A percentile compares a stretch with the other conserved stretches of the same genome.
Evolutionary conservation across 2,329 filamentous ascomycete species (phyloP).

Genomic region (Chlorencoelia australis): DNA sequence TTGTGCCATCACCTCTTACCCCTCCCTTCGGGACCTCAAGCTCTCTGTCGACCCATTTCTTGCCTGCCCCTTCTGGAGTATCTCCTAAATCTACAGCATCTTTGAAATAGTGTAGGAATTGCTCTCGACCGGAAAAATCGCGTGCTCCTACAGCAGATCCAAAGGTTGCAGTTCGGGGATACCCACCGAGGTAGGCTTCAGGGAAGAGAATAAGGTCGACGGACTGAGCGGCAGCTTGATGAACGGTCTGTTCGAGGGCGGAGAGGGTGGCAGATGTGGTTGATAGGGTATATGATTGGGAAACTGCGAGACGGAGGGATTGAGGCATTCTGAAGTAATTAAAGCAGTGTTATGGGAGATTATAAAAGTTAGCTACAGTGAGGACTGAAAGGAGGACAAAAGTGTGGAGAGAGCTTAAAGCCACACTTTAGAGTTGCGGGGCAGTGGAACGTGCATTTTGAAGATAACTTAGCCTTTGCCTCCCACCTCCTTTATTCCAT

Average conservation of each 20-base stretch:
- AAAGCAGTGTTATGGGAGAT: too few species aligned
- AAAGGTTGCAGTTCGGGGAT: slow-evolving; percentile 73
- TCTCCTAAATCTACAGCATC: slow-evolving; percentile 77
- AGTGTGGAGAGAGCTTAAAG: too few species aligned
- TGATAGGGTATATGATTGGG: slow-evolving; percentile 38
- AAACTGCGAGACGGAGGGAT: slow-evolving; percentile 32
- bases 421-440: too few species aligned
- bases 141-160: slow-evolving; percentile 66
- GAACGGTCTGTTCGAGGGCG: slow-evolving; percentile 53
- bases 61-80: slow-evolving; percentile 57
- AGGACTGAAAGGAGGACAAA: too few species aligned
- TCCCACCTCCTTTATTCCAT: too few species aligned
- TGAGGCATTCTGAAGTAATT: slow-evolving; percentile 12
- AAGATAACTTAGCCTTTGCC: too few species aligned
- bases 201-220: slow-evolving; percentile 75
- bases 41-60: slow-evolving; percentile 57
- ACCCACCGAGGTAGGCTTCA: slow-evolving; percentile 86
- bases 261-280: slow-evolving; percentile 48
- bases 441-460: too few species aligned
- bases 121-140: slow-evolving; percentile 60
- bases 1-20: slow-evolving; percentile 60
- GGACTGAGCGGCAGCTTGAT: slow-evolving; percentile 44
- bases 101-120: slow-evolving; percentile 73
- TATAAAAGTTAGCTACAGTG: too few species aligned
- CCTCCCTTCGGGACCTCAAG: slow-evolving; percentile 41